Conservation (phyloP, 108 stramenopile genomes). For the Nitzschia putrida region DNA sequence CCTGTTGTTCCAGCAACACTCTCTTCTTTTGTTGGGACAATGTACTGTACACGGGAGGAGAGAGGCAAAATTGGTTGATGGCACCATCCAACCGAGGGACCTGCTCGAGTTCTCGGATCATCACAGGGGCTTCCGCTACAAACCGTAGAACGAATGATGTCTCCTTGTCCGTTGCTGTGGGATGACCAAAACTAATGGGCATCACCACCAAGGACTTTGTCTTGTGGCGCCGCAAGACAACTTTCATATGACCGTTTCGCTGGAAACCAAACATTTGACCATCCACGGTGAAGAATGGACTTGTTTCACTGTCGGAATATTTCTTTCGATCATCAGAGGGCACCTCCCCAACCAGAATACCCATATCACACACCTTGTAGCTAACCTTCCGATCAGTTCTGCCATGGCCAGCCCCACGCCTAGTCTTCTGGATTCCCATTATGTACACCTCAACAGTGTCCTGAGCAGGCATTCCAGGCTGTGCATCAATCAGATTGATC, state of each 20-base stretch:
- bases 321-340: neutral
- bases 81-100: slow-evolving; percentile 57
- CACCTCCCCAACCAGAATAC: slow-evolving; percentile 56
- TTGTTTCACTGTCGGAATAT: neutral
- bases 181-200: slow-evolving; percentile 75
- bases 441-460: slow-evolving; percentile 65
- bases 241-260: slow-evolving; percentile 55
- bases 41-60: neutral
- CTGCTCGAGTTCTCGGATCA: slow-evolving; percentile 56
- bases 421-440: slow-evolving; percentile 72
- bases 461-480: slow-evolving; percentile 29
- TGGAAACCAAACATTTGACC: slow-evolving; percentile 61
- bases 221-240: slow-evolving; percentile 53
- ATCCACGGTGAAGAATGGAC: slow-evolving; percentile 33
- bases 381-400: slow-evolving; percentile 64
- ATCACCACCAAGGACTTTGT: slow-evolving; percentile 55
- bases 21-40: slow-evolving; percentile 35
- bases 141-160: slow-evolving; percentile 64
- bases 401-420: slow-evolving; percentile 62
- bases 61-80: slow-evolving; percentile 47
- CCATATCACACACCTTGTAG: slow-evolving; percentile 71
- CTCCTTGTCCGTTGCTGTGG: slow-evolving; percentile 67
- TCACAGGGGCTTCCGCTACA: slow-evolving; percentile 61
- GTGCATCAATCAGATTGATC: slow-evolving; percentile 46
- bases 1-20: slow-evolving; percentile 36